Evolutionary conservation across 148 eudicot species (phyloP).

Genomic region (Amaranthus hypochondriacus): DNA sequence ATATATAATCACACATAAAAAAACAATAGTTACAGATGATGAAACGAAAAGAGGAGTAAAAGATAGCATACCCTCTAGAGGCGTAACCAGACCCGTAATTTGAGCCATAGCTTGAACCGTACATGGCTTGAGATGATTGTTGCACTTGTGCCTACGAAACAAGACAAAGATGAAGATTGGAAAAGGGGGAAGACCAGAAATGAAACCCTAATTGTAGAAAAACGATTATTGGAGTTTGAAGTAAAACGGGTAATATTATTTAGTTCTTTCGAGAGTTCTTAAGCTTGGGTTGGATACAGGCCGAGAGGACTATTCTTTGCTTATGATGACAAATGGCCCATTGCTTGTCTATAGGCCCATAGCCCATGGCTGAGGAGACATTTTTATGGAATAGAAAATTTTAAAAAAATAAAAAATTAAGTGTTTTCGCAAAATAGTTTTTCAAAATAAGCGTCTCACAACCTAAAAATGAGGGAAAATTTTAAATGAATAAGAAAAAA

Average conservation of each 20-base stretch:
- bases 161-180: neutral
- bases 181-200: neutral
- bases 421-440: too few species aligned
- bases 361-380: too few species aligned
- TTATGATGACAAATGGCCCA: too few species aligned
- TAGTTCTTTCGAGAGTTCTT: too few species aligned
- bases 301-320: neutral
- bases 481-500: too few species aligned
- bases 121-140: conserved; percentile 5
- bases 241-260: neutral
- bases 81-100: conserved; percentile 19
- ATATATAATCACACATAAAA: neutral
- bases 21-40: neutral
- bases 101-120: conserved; percentile 21
- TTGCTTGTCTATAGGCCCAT: too few species aligned
- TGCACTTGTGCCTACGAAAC: neutral
- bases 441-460: too few species aligned
- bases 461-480: too few species aligned
- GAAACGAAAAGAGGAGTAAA: neutral
- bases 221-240: neutral
- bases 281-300: neutral
- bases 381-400: too few species aligned
- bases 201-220: conserved; percentile 11
- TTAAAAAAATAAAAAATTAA: too few species aligned
- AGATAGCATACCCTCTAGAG: conserved; percentile 22